Percentiles rank a stretch among this genome's conserved stretches.
phyloP scores from a whole-genome alignment of 345 rosid genomes.

The Psidium guajava region DNA sequence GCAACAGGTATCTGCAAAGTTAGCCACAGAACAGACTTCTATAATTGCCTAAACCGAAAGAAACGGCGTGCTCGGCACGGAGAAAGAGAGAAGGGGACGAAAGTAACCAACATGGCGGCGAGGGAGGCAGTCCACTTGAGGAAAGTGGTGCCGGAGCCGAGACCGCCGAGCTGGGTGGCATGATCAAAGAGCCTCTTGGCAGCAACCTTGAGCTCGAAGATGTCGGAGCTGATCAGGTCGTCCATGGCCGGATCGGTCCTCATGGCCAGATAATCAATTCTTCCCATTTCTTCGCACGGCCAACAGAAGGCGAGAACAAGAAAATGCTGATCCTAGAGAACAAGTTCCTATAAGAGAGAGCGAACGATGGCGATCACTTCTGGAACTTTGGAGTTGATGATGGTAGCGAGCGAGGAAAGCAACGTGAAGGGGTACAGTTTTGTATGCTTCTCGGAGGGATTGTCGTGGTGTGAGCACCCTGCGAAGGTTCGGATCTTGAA shows the following conservation, averaged over 20 bases:
- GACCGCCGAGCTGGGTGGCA: slow-evolving; percentile 47
- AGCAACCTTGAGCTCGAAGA: slow-evolving; percentile 43
- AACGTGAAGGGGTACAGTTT: neutral
- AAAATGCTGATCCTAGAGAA: neutral
- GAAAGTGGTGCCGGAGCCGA: slow-evolving; percentile 67
- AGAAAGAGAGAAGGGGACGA: neutral
- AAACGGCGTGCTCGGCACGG: neutral
- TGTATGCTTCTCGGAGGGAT: neutral
- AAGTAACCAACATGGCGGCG: slow-evolving; percentile 54
- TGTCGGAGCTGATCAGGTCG: slow-evolving; percentile 46
- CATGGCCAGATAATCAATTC: slow-evolving; percentile 56
- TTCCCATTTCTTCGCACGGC: slow-evolving; percentile 30
- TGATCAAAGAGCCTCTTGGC: slow-evolving; percentile 46
- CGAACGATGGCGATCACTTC: neutral
- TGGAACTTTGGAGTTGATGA: neutral
- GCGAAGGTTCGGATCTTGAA: neutral
- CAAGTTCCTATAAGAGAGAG: neutral
- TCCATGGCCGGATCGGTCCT: slow-evolving; percentile 28
- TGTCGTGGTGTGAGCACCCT: neutral
- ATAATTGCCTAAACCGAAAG: neutral
- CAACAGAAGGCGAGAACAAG: neutral
- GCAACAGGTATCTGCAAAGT: slow-evolving; percentile 57
- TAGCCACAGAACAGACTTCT: neutral
- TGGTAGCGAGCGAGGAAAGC: neutral
- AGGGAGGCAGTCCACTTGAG: slow-evolving; percentile 86